Conservation (phyloP, 169 alveolate species). For the Plasmodium adleri region DNA sequence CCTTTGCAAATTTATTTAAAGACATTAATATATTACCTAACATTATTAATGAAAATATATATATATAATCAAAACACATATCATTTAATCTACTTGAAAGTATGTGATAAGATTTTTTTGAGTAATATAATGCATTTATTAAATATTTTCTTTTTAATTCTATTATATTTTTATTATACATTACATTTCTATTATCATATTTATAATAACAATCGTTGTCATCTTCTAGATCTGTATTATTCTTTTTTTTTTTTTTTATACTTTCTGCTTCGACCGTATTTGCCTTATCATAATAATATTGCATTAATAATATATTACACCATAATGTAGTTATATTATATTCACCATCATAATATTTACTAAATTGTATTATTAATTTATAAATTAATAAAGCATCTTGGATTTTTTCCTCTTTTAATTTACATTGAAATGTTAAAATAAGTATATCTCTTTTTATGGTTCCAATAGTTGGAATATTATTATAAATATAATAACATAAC, state of each 20-base stretch:
- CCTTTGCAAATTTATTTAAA: slow-evolving; percentile 43
- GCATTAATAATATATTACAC: slow-evolving; percentile 39
- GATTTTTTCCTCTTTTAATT: slow-evolving; percentile 50
- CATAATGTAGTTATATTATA: slow-evolving; percentile 23
- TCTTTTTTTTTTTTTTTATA: not conserved
- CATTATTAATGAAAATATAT: slow-evolving; percentile 32
- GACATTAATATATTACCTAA: slow-evolving; percentile 48
- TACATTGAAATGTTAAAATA: slow-evolving; percentile 58
- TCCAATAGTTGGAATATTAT: slow-evolving; percentile 45
- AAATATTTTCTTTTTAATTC: slow-evolving; percentile 37
- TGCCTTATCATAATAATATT: slow-evolving; percentile 56
- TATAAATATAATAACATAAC: slow-evolving; percentile 66
- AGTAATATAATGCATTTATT: slow-evolving; percentile 27
- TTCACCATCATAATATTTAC: slow-evolving; percentile 49
- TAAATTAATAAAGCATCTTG: slow-evolving; percentile 64
- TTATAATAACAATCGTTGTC: not conserved
- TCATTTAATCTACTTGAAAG: slow-evolving; percentile 50
- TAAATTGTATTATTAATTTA: slow-evolving; percentile 33
- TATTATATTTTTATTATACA: not conserved
- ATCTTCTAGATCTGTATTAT: not conserved
- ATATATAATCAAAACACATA: slow-evolving; percentile 34
- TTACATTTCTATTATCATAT: not conserved
- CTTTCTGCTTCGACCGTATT: not conserved
- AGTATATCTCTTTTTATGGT: slow-evolving; percentile 60
- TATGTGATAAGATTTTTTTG: slow-evolving; percentile 26